These are phyloP conservation scores for Urtica urens DNA, from an alignment of 306 rosid genomes.

Conservation along the genomic window DNA sequence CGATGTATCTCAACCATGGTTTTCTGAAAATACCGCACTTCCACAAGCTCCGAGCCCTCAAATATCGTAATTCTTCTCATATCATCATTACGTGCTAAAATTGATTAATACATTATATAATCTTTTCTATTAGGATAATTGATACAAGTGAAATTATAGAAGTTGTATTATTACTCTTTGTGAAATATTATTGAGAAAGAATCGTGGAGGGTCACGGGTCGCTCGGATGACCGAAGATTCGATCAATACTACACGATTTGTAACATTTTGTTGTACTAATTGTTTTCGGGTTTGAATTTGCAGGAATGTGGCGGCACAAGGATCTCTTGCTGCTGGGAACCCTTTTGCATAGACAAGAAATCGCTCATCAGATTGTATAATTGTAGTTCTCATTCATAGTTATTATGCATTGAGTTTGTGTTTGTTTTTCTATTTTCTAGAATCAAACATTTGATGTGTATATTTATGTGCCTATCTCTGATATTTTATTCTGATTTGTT, in stretches of 20 bases:
- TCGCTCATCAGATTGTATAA: neutral
- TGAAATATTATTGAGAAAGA: too few relatives aligned
- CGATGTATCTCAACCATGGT: conserved; percentile 63
- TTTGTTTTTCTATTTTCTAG: conserved; percentile 5
- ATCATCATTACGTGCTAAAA: too few relatives aligned
- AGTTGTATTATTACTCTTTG: too few relatives aligned
- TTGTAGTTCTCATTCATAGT: neutral
- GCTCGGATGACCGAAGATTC: too few relatives aligned
- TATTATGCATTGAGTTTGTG: neutral
- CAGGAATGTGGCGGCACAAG: conserved; percentile 57
- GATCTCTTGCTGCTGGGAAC: conserved; percentile 69
- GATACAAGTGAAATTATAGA: too few relatives aligned
- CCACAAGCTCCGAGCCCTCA: conserved; percentile 47
- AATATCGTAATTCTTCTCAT: conserved; percentile 44
- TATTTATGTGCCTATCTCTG: conserved; percentile 8
- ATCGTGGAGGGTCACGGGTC: too few relatives aligned
- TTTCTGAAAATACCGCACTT: conserved; percentile 38
- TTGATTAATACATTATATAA: neutral
- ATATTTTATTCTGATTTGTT: too few relatives aligned
- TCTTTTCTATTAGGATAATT: neutral
- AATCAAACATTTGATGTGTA: conserved; percentile 7
- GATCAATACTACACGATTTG: too few relatives aligned
- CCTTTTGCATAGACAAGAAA: conserved; percentile 86
- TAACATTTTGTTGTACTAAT: too few relatives aligned
- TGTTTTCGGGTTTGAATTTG: too few relatives aligned